Evolutionary conservation across 805 yeast genomes (phyloP), one percentile per base, ranked within the genome.

Genomic region (Candida fluviatilis): DNA sequence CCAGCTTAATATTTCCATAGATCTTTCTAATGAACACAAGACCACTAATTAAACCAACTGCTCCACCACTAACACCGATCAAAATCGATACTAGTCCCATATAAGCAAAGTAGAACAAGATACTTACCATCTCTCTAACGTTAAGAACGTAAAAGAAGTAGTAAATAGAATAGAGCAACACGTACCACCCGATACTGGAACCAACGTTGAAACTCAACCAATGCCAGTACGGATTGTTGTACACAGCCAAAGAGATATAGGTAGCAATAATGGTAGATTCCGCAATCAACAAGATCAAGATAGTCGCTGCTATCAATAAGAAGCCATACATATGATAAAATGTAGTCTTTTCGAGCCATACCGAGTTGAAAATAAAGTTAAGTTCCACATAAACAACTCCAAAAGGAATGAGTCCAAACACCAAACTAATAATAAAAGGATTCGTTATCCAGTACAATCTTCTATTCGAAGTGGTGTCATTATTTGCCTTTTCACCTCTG

Each of bases 261-360:
- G 82, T 71, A 4, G 84, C 78, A 31, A 87, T 76, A 17, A 87
- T 71, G 6, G 90, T 77, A 37, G 84, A 76, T 57, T 87, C 95
- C 28, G 78, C 64, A 15, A 85, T 78, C 11, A 84, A 79, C 25
- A 84, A 65, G 31, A 78, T 60, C 25, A 85, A 65, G 31, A 86
- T 62, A 4, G 78, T 42, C 23, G 80, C 69, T 4, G 88, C 82
- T 18, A 78, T 62, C 16, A 82, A 69, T 16, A 88, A 63, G 53
- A 85, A 87, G 2, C 95, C 93, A 58, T 84, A 87, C 75, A 80
- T 75, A 64, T 80, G 84, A 58, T 84, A 84, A 51, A 79, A 84
- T 2, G 90, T 76, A 0, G 89, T 76, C 57, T 83, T 83, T 51
- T 84, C 89, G 41, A 82, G 64, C 91, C 95, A 86, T 8, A 86